Base-by-base conservation (phyloP, 2,329 filamentous ascomycete genomes). In the Aspergillus quadricinctus region DNA sequence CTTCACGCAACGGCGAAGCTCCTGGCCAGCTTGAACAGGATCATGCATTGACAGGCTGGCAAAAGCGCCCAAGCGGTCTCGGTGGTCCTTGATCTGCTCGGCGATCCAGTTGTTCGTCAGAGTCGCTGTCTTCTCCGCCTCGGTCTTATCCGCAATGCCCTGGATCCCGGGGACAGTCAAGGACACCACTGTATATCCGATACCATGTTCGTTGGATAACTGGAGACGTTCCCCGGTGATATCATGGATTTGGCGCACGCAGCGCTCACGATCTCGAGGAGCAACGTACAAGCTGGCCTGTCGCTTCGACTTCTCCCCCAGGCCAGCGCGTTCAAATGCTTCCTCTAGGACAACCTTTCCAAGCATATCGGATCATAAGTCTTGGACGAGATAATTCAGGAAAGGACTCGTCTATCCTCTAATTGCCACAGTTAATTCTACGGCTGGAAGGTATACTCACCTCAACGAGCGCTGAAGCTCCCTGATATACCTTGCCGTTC, bases 261-360 rank as follows among this genome's bases (percentile, higher is more conserved):
- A 82, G 66, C 79, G 80, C 17, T 81, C 80, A 2, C 80, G 73
- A 59, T 85, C 77, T n/a, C 77, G 70, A 9, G 80, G 77, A 62
- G 84, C 55, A 27, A 60, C 52, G 46, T 60, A 86, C 21, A 85
- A 68, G 5, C 72, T 70, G 7, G 82, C 83, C 81, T 81, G 83
- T 79, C 81, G 83, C 61, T 73, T 72, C n/a, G 80, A 81, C 66
- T 79, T 79, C 61, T 83, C 80, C 46, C 78, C 75, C 56, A 82
- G 75, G 49, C 31, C 31, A 35, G 83, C 81, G 6, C 84, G 73
- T 54, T 78, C 79, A 61, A 83, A 85, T 3, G 81, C 81, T 68
- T 85, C 83, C 64, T 85, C 83, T 27, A 85, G 72, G 28, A 79
- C 78, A 54, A 85, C 74, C 59, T 86, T 85, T 58, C 83, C 83